phyloP scores from a whole-genome alignment of 495 filamentous ascomycete genomes.

The Amorphotheca resinae region DNA sequence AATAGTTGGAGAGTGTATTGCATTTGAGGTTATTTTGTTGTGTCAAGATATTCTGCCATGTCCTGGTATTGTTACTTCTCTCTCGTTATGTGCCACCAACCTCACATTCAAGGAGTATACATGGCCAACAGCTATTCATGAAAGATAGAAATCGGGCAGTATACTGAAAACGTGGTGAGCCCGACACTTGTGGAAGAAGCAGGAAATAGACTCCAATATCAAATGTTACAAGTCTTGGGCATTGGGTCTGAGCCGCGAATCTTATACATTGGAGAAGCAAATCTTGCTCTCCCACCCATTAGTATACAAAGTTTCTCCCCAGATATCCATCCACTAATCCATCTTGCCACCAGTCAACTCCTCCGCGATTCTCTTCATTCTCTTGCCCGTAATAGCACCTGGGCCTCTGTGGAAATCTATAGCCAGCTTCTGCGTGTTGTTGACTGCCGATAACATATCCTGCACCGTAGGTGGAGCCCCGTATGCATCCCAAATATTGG shows the following conservation, averaged over 20 bases:
- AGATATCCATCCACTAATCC: conserved; percentile 22
- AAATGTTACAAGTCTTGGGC: no score
- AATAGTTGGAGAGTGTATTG: no score
- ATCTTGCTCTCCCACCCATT: background rate
- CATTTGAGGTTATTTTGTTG: no score
- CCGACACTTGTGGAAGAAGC: no score
- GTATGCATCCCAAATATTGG: conserved; percentile 46
- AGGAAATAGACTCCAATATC: no score
- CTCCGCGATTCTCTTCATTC: conserved; percentile 53
- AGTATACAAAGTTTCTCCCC: background rate
- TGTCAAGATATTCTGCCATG: no score
- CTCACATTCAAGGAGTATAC: no score
- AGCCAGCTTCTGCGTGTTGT: conserved; percentile 20
- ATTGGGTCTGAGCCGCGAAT: background rate
- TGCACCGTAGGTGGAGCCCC: conserved; percentile 39
- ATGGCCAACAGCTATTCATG: no score
- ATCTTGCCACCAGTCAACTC: conserved; percentile 59
- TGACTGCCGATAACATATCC: conserved; percentile 27
- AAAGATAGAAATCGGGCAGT: no score
- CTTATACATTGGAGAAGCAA: background rate
- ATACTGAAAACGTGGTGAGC: no score
- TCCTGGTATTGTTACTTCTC: no score
- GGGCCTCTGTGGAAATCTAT: conserved; percentile 7
- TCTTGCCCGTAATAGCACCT: conserved; percentile 27
- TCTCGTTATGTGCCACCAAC: no score